Evolutionary conservation across 2,329 filamentous ascomycete species (phyloP).

Genomic region (Xylaria digitata): DNA sequence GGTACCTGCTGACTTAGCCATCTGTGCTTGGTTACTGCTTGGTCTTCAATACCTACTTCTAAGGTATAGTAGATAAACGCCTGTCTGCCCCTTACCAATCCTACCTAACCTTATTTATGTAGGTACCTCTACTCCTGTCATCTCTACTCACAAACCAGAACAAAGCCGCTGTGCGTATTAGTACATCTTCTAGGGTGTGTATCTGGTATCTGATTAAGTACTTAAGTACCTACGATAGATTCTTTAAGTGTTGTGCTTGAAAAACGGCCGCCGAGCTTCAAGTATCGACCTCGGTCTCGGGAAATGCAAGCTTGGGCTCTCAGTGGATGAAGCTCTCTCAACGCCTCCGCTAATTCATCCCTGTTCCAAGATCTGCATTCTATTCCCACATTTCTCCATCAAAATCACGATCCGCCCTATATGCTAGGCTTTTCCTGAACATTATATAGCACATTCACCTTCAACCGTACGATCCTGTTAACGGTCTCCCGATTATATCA

Average conservation of each 20-base stretch:
- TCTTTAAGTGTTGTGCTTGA: neutral
- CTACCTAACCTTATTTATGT: no score
- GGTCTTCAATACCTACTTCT: no score
- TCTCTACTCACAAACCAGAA: neutral
- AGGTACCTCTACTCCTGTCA: no score
- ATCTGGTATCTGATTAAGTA: no score
- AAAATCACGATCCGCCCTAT: slow-evolving; percentile 30
- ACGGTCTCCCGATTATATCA: slow-evolving; percentile 1
- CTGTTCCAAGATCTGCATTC: slow-evolving; percentile 32
- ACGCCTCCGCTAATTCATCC: slow-evolving; percentile 34
- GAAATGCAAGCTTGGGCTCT: slow-evolving; percentile 15
- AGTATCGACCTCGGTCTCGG: neutral
- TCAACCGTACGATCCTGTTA: slow-evolving; percentile 12
- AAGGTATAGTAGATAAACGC: no score
- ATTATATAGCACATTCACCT: slow-evolving; percentile 2
- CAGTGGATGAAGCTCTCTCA: slow-evolving; percentile 28
- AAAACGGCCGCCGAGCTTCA: neutral
- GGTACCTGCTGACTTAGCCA: no score
- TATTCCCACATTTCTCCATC: slow-evolving; percentile 35
- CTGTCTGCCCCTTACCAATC: no score
- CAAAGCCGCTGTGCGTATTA: neutral
- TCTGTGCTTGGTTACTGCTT: no score
- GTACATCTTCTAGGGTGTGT: no score
- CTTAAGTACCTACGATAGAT: neutral
- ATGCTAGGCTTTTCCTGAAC: neutral